A percentile compares a stretch with the other conserved stretches of the same genome.
Conservation (phyloP, 1,139 yeast genomes). For the Chernovozyma aurita region DNA sequence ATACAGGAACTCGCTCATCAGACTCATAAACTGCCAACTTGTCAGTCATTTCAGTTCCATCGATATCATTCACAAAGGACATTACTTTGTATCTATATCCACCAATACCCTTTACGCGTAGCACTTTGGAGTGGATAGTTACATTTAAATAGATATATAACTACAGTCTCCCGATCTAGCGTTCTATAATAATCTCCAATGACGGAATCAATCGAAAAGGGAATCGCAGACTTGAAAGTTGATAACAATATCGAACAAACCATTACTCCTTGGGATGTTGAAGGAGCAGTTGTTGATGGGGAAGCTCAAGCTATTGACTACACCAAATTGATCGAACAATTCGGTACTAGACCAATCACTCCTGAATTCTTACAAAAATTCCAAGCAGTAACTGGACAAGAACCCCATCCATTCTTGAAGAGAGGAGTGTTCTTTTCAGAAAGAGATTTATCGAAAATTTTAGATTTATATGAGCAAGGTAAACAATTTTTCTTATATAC, state of each 20-base stretch:
- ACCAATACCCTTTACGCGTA: too few relatives aligned
- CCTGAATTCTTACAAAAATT: constrained; percentile 73
- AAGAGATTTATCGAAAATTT: constrained; percentile 75
- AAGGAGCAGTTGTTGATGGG: constrained; percentile 97
- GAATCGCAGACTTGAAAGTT: constrained; percentile 21
- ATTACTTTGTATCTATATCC: too few relatives aligned
- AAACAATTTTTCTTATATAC: constrained; percentile 95
- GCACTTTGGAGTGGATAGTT: too few relatives aligned
- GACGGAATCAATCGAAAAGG: constrained; percentile 19
- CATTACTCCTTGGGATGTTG: constrained; percentile 98
- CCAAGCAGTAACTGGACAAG: constrained; percentile 76
- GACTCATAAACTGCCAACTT: too few relatives aligned
- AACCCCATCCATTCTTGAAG: constrained; percentile 88
- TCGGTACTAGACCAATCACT: constrained; percentile 77
- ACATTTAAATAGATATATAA: too few relatives aligned
- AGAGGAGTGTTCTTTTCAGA: constrained; percentile 94
- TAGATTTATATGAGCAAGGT: constrained; percentile 89
- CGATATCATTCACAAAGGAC: too few relatives aligned
- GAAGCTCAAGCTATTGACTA: constrained; percentile 85
- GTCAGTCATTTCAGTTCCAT: too few relatives aligned
- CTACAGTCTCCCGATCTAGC: too few relatives aligned
- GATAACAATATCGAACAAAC: constrained; percentile 45
- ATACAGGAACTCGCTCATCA: too few relatives aligned
- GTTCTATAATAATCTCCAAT: too few relatives aligned
- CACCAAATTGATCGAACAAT: constrained; percentile 76